Evolutionary conservation across 345 rosid species (phyloP), one percentile per base, ranked within the genome.

Genomic region (Brassica juncea): DNA sequence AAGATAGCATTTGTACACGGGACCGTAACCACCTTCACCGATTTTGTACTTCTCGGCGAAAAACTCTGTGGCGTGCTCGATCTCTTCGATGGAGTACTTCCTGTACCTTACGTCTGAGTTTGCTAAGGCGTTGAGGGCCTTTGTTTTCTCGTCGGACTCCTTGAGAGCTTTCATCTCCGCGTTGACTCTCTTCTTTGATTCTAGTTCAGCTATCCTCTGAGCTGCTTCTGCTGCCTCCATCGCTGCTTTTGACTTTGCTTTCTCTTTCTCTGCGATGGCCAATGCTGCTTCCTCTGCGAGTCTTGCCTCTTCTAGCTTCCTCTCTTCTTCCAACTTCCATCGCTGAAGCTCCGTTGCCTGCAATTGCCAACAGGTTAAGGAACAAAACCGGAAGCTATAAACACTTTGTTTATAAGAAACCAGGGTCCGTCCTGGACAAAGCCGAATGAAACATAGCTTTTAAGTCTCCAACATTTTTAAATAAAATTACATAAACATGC

Each of bases 11-110:
- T 85, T 90, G 80, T 87, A 95, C 3, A 95, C 98, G 1, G 98
- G 99, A 3, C 98, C 99, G 80, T 95, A 95, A 25, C 99, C 99
- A 12, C 99, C 99, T 86, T 93, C 99, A 19, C 99, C 99, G 12
- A 95, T 91, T 80, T 91, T 93, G 71, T 83, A 87, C 6, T 84
- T 66, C n/a, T 84, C 84, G 4, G 89, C 63, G 12, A 95, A 95
- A 78, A 9, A 89, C 2, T 95, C 89, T 0, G 99, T 95, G 14
- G 98, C 97, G 1, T 80, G 68, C 80, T 95, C 98, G 8, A 95
- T 93, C 61, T 91, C 97, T 47, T 95, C 93, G 10, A 95, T 93
- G 1, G 87, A 58, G 79, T 95, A 95, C 75, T 84, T 95, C 44
- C 94, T 86, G 71, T 95, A 95, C 70, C 97, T 82, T 12, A 83